Evolutionary conservation across 148 eudicot genomes (phyloP), one percentile per base, ranked within the genome.

Genomic region (Diospyros kaki): DNA sequence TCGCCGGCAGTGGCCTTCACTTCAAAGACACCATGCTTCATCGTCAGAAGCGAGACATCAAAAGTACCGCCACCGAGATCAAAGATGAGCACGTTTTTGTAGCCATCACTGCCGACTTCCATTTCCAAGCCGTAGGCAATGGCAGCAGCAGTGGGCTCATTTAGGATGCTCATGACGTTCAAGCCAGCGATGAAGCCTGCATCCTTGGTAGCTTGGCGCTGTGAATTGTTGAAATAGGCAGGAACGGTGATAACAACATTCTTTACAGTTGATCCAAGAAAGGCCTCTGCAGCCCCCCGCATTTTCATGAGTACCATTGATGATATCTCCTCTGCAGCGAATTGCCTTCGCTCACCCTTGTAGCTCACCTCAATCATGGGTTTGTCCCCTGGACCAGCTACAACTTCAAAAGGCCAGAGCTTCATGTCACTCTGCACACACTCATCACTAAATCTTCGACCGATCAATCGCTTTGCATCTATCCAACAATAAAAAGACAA

Each of bases 111-210:
- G 28, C 28, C 28, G 28, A 28, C 82, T 64, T 83, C 79, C 72
- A 79, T 83, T 77, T 83, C 82, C 71, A 83, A 69, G 7, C 85
- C 85, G 10, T 83, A 83, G 46, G 85, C 85, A 43, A 83, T 83
- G 60, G 85, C 85, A 4, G 85, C 85, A 2, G 85, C 85, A 17
- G 85, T 83, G 75, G 85, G 85, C 69, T 83, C 85, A 64, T 83
- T 83, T 9, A 83, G 79, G 15, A 83, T 83, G 58, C 85, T 76
- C 18, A 80, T 82, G 68, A 83, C 85, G 79, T 83, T 83, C 12
- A 83, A 72, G 56, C 85, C 85, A 56, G 85, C 80, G 48, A 83
- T 79, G n/a, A 83, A 54, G 45, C 85, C 82, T 48, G 85, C 85
- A 79, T 83, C 85, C 80, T 82, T 82, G 13, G 85, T 82, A 39